Percentiles rank a stretch among this genome's conserved stretches.
phyloP scores from a whole-genome alignment of 495 filamentous ascomycete species.

The Neurospora sp. region DNA sequence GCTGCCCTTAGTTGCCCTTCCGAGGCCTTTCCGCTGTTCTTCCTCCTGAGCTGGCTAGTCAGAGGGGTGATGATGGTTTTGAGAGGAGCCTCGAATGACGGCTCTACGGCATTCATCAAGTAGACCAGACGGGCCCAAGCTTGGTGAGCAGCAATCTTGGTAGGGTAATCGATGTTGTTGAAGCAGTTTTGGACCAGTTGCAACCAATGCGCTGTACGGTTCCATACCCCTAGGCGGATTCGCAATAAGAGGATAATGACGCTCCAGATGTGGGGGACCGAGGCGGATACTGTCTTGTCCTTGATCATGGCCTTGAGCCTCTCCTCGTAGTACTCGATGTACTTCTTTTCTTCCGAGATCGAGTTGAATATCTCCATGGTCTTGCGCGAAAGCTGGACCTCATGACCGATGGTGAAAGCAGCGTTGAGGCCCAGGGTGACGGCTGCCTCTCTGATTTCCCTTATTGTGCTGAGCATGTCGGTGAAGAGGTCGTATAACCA shows the following conservation, averaged over 20 bases:
- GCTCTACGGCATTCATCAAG: slow-evolving; percentile 50
- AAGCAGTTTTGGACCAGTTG: slow-evolving; percentile 71
- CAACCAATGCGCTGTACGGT: slow-evolving; percentile 61
- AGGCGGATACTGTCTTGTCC: slow-evolving; percentile 47
- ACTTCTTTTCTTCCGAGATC: slow-evolving; percentile 44
- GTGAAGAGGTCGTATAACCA: slow-evolving; percentile 79
- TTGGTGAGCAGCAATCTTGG: slow-evolving; percentile 64
- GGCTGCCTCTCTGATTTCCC: slow-evolving; percentile 64
- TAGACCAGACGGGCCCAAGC: slow-evolving; percentile 82
- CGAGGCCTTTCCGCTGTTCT: slow-evolving; percentile 44
- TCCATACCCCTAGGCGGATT: slow-evolving; percentile 59
- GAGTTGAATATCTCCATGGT: slow-evolving; percentile 57
- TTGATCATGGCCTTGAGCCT: slow-evolving; percentile 62
- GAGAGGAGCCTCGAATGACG: slow-evolving; percentile 48
- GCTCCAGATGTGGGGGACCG: slow-evolving; percentile 87
- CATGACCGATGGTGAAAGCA: slow-evolving; percentile 53
- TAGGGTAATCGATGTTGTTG: slow-evolving; percentile 62
- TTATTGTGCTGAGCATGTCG: slow-evolving; percentile 66
- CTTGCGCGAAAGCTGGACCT: slow-evolving; percentile 50
- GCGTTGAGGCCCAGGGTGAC: slow-evolving; percentile 62
- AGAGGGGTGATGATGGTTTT: slow-evolving; percentile 62
- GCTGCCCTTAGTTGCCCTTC: slow-evolving; percentile 44
- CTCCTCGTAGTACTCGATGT: slow-evolving; percentile 52
- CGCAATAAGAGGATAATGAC: slow-evolving; percentile 67
- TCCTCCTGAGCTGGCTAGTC: slow-evolving; percentile 56